Conservation (phyloP, 1,284 basidiomycete species). For the Malassezia brasiliensis region DNA sequence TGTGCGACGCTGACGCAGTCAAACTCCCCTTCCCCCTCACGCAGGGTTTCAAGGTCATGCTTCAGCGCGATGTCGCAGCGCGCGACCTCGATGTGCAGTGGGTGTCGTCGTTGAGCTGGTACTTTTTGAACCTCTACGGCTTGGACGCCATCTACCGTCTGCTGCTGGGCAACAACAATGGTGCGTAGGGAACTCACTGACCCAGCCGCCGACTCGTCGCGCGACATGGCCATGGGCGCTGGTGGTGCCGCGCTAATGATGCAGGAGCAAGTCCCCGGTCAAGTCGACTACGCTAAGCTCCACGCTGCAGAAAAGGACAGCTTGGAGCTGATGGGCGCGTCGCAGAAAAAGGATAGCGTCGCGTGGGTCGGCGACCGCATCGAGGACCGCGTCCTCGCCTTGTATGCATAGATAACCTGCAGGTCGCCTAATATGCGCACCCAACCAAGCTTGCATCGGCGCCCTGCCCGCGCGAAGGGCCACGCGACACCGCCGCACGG, state of each 20-base stretch:
- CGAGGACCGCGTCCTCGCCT: conserved; percentile 37
- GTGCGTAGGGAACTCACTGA: conserved; percentile 52
- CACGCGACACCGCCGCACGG: too few species aligned
- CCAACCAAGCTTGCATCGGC: too few species aligned
- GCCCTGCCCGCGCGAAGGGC: too few species aligned
- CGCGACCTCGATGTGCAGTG: conserved; percentile 95
- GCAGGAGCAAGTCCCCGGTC: conserved; percentile 25
- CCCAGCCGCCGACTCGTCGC: conserved; percentile 44
- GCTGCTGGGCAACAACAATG: conserved; percentile 79
- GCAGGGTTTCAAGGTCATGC: conserved; percentile 94
- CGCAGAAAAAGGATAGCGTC: conserved; percentile 13
- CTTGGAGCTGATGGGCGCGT: conserved; percentile 68
- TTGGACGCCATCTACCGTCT: conserved; percentile 89
- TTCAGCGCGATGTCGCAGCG: conserved; percentile 90
- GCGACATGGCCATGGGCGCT: conserved; percentile 41
- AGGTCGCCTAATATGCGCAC: too few species aligned
- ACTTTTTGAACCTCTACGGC: conserved; percentile 97
- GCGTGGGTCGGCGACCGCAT: conserved; percentile 45
- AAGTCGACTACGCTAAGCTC: conserved; percentile 74
- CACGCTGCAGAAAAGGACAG: conserved; percentile 89
- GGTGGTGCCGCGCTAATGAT: conserved; percentile 27
- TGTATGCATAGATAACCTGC: conserved; percentile 20
- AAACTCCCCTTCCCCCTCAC: conserved; percentile 95
- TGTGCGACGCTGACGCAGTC: conserved; percentile 48
- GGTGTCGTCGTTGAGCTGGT: conserved; percentile 98